Conservation (phyloP, 352 stramenopile species). For the Pythium aristosporum region DNA sequence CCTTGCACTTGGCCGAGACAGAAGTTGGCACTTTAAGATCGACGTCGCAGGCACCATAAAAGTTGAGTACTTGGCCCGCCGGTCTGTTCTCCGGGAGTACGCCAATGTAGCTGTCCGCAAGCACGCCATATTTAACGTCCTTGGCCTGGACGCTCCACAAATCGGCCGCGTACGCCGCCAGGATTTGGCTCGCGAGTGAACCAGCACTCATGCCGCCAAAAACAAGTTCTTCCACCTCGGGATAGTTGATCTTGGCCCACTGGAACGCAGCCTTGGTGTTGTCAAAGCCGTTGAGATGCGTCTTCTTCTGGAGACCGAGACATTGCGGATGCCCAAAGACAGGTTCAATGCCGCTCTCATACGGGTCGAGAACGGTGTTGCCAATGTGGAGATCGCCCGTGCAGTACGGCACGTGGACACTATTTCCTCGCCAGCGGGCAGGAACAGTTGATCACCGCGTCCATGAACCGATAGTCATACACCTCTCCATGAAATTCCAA, state of each 20-base stretch:
- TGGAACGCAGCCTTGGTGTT: conserved; percentile 20
- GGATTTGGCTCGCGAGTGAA: conserved; percentile 43
- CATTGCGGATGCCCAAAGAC: conserved; percentile 48
- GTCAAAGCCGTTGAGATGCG: conserved; percentile 21
- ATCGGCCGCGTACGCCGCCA: conserved; percentile 45
- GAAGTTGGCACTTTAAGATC: conserved; percentile 37
- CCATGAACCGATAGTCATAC: no score
- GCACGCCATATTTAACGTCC: conserved; percentile 41
- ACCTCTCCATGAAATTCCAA: no score
- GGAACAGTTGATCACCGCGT: no score
- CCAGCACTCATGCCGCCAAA: conserved; percentile 31
- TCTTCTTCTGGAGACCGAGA: conserved; percentile 42
- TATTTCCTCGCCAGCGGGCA: no score
- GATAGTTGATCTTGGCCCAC: conserved; percentile 26
- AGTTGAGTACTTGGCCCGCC: conserved; percentile 28
- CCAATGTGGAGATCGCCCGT: no score
- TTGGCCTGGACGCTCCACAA: conserved; percentile 47
- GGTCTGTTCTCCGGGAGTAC: conserved; percentile 43
- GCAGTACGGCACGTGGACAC: no score
- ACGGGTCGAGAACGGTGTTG: no score
- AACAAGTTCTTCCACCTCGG: conserved; percentile 19
- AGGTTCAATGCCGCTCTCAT: conserved; percentile 13
- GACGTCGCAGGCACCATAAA: conserved; percentile 41
- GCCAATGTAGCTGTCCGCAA: conserved; percentile 62
- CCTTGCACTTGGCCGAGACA: no score